These are phyloP conservation scores for Lactarius deliciosus DNA, from an alignment of 768 basidiomycete species.

Conservation along the genomic window DNA sequence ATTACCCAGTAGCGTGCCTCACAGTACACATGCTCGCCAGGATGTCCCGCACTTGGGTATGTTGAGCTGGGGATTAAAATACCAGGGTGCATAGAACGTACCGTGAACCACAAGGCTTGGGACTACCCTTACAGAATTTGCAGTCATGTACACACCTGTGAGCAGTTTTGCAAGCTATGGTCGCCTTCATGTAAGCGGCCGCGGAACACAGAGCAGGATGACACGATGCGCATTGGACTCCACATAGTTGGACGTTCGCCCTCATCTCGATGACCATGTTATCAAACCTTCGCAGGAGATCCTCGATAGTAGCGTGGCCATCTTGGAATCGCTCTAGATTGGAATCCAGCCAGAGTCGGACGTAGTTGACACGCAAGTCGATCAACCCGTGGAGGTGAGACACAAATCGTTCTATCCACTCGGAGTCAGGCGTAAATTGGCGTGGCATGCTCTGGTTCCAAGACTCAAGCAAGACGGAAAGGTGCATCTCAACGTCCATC, in stretches of 20 bases:
- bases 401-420: slow-evolving; percentile 44
- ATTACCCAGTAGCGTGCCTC: too few relatives aligned
- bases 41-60: slow-evolving; percentile 54
- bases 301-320: slow-evolving; percentile 45
- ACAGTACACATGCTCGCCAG: slow-evolving; percentile 54
- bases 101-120: slow-evolving; percentile 46
- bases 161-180: slow-evolving; percentile 52
- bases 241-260: slow-evolving; percentile 50
- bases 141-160: slow-evolving; percentile 50
- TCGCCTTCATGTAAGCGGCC: slow-evolving; percentile 44
- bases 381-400: slow-evolving; percentile 42
- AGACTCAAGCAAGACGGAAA: slow-evolving; percentile 31
- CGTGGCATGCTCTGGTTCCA: slow-evolving; percentile 40
- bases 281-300: slow-evolving; percentile 46
- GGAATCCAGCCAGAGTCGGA: slow-evolving; percentile 50
- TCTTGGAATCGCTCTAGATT: slow-evolving; percentile 50
- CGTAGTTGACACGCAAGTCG: slow-evolving; percentile 46
- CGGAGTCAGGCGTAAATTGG: slow-evolving; percentile 39
- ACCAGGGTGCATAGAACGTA: slow-evolving; percentile 34
- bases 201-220: slow-evolving; percentile 49
- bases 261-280: slow-evolving; percentile 46
- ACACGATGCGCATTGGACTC: slow-evolving; percentile 47
- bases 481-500: slow-evolving; percentile 32
- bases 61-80: neutral
- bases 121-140: slow-evolving; percentile 41